Conservation (phyloP, 2,329 filamentous ascomycete species). For the Exophiala aquamarina region DNA sequence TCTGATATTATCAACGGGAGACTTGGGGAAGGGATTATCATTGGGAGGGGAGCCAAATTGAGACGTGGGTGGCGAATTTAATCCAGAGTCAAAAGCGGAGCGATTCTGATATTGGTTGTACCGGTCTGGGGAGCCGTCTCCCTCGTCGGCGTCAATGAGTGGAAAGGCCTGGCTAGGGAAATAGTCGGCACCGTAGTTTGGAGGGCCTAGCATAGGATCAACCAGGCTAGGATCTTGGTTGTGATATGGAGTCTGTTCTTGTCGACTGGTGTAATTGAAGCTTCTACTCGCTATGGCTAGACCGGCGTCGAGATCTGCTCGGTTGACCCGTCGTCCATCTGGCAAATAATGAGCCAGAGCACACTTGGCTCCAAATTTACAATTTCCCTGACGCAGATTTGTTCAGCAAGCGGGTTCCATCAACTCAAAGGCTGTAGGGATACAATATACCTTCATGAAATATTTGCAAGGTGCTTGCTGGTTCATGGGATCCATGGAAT, state of each 20-base stretch:
- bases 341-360: slow-evolving; percentile 94
- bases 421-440: slow-evolving; percentile 4
- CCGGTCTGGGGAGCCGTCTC: slow-evolving; percentile 33
- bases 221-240: slow-evolving; percentile 71
- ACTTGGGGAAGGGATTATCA: slow-evolving; percentile 74
- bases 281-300: slow-evolving; percentile 44
- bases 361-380: slow-evolving; percentile 98
- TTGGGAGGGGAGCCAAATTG: slow-evolving; percentile 84
- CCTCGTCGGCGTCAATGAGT: slow-evolving; percentile 44
- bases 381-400: slow-evolving; percentile 71
- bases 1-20: slow-evolving; percentile 65
- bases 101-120: slow-evolving; percentile 47
- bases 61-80: slow-evolving; percentile 59
- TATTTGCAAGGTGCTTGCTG: slow-evolving; percentile 95
- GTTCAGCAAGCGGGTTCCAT: slow-evolving; percentile 24
- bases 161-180: slow-evolving; percentile 44
- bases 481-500: slow-evolving; percentile 80
- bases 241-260: slow-evolving; percentile 63
- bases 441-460: slow-evolving; percentile 79
- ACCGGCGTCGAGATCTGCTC: slow-evolving; percentile 54
- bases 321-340: slow-evolving; percentile 87
- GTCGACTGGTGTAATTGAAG: slow-evolving; percentile 51
- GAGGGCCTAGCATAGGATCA: slow-evolving; percentile 66
- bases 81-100: slow-evolving; percentile 58
- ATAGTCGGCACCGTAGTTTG: slow-evolving; percentile 37